Conservation (phyloP, 1,139 yeast genomes). For the Ogataea hybrid region DNA sequence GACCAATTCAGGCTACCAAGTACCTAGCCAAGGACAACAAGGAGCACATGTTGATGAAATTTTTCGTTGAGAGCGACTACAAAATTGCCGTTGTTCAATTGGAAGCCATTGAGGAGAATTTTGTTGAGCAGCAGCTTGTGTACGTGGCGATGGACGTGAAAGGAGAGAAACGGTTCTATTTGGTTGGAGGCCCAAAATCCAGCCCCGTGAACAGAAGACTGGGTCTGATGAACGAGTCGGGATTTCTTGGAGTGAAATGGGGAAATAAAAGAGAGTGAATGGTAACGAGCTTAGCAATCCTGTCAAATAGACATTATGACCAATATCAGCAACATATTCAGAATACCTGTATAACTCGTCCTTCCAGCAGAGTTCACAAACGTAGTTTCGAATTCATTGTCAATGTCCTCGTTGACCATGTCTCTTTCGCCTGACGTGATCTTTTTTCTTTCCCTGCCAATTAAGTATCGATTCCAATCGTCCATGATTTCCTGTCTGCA, state of each 20-base stretch:
- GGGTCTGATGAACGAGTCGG: constrained; percentile 36
- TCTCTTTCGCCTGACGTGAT: constrained; percentile 12
- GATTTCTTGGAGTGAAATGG: constrained; percentile 83
- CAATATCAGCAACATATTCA: constrained; percentile 5
- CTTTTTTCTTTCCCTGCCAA: constrained; percentile 17
- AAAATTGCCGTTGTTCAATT: constrained; percentile 67
- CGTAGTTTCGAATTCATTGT: constrained; percentile 3
- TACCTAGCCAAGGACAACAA: constrained; percentile 63
- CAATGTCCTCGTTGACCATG: constrained; percentile 15
- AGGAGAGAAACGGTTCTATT: constrained; percentile 63
- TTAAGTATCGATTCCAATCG: constrained; percentile 22
- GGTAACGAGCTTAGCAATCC: not conserved
- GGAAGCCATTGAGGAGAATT: constrained; percentile 70
- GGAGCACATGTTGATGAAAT: constrained; percentile 80
- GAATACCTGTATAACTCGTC: not conserved
- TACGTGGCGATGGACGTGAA: constrained; percentile 77
- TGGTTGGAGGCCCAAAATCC: constrained; percentile 51
- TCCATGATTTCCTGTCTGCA: constrained; percentile 26
- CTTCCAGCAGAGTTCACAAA: constrained; percentile 1
- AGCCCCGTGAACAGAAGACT: constrained; percentile 21
- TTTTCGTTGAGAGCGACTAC: constrained; percentile 71
- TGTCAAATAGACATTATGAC: constrained; percentile 7
- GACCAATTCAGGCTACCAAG: constrained; percentile 55
- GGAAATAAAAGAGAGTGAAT: constrained; percentile 58
- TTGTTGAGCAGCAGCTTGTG: constrained; percentile 69